Evolutionary conservation across 116 monocot species (phyloP).

Genomic region (Posidonia oceanica): DNA sequence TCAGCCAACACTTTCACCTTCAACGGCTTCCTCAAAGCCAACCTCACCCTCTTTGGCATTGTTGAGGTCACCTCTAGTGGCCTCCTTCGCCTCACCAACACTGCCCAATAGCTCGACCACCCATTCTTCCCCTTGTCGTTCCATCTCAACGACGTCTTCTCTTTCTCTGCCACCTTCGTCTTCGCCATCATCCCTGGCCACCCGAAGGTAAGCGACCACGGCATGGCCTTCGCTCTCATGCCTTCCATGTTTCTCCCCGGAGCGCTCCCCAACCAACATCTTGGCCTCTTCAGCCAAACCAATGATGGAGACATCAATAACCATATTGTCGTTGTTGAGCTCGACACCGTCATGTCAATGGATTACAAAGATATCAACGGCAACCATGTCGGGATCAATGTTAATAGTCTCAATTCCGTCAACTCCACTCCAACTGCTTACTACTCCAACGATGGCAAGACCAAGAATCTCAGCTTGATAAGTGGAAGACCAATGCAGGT

Average conservation of each 20-base stretch:
- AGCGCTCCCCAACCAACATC: neutral
- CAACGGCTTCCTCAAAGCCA: slow-evolving; percentile 12
- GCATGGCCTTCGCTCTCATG: slow-evolving; percentile 27
- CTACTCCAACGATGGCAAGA: neutral
- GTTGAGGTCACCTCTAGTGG: slow-evolving; percentile 17
- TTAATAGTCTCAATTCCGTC: slow-evolving; percentile 4
- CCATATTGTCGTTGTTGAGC: slow-evolving; percentile 15
- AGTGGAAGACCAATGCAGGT: slow-evolving; percentile 9
- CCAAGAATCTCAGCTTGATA: slow-evolving; percentile 10
- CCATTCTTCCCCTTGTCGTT: slow-evolving; percentile 30
- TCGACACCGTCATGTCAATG: slow-evolving; percentile 8
- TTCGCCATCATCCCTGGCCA: slow-evolving; percentile 26
- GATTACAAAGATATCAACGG: slow-evolving; percentile 11
- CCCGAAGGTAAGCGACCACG: slow-evolving; percentile 18
- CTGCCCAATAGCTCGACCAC: slow-evolving; percentile 19
- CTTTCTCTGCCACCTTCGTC: slow-evolving; percentile 40
- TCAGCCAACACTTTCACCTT: slow-evolving; percentile 23
- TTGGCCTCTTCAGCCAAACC: slow-evolving; percentile 4
- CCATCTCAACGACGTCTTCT: slow-evolving; percentile 14
- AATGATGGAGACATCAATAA: neutral
- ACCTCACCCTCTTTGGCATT: slow-evolving; percentile 14
- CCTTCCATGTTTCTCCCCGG: neutral
- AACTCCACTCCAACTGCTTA: slow-evolving; percentile 4
- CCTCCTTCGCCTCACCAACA: slow-evolving; percentile 24
- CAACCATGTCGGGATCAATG: slow-evolving; percentile 20